Evolutionary conservation across 139 green algal species (phyloP).

Genomic region (Nannochloris sp.): DNA sequence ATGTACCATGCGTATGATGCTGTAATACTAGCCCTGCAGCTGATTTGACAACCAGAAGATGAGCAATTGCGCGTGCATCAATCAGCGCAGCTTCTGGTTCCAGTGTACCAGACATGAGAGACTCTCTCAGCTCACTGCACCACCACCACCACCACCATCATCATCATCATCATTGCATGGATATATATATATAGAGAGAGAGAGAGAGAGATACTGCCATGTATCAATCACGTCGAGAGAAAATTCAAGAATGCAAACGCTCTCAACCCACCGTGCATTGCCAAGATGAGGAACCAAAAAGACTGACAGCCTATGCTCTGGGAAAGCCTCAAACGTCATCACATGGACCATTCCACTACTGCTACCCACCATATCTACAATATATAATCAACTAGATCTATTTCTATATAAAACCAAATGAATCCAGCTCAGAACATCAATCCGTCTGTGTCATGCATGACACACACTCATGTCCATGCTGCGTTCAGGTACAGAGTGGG

Average conservation of each 20-base stretch:
- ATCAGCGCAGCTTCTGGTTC: constrained; percentile 27
- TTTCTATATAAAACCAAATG: too few relatives aligned
- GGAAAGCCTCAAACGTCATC: constrained; percentile 23
- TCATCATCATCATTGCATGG: not conserved
- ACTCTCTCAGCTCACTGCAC: constrained; percentile 29
- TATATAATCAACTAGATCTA: too few relatives aligned
- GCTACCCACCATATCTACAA: too few relatives aligned
- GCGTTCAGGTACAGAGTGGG: too few relatives aligned
- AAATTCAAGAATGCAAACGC: too few relatives aligned
- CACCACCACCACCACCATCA: not conserved
- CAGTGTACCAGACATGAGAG: constrained; percentile 17
- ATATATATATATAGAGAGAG: not conserved
- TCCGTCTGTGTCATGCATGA: too few relatives aligned
- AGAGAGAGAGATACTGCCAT: not conserved
- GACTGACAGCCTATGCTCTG: constrained; percentile 13
- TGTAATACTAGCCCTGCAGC: constrained; percentile 33
- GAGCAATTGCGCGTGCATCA: constrained; percentile 32
- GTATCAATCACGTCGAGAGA: too few relatives aligned
- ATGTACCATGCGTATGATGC: constrained; percentile 1
- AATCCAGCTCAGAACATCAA: too few relatives aligned
- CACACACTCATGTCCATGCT: too few relatives aligned
- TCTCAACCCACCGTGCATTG: constrained; percentile 21
- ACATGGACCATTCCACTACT: not conserved
- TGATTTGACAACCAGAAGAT: constrained; percentile 34
- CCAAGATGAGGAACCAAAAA: constrained; percentile 29